A percentile compares a stretch with the other conserved stretches of the same genome.
Conservation (phyloP, 2,329 filamentous ascomycete genomes). For the Talaromyces sp. region DNA sequence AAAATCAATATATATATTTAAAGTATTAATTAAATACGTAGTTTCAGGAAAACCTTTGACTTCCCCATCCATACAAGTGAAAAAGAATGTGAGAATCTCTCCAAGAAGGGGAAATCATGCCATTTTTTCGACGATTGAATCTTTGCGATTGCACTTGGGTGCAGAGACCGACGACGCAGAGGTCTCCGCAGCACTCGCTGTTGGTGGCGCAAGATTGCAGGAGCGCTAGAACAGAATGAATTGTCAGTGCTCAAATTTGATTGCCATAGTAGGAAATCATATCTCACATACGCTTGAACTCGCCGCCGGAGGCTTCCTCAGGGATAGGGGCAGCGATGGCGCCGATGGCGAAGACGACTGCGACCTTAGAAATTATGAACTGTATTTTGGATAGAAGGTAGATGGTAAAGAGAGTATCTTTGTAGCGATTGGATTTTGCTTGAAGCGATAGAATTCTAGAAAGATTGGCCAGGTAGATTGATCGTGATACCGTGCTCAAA, state of each 20-base stretch:
- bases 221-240: background rate
- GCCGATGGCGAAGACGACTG: background rate
- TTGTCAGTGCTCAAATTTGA: background rate
- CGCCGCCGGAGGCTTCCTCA: background rate
- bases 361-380: background rate
- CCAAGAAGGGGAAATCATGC: too few relatives aligned
- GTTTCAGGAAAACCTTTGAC: too few relatives aligned
- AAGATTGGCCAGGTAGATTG: too few relatives aligned
- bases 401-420: background rate
- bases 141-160: background rate
- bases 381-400: background rate
- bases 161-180: constrained; percentile 3
- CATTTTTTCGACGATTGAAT: too few relatives aligned
- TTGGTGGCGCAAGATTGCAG: constrained; percentile 1
- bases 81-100: too few relatives aligned
- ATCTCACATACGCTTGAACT: constrained; percentile 2
- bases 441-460: too few relatives aligned
- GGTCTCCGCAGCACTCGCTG: constrained; percentile 1
- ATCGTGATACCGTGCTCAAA: too few relatives aligned
- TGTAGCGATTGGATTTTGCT: too few relatives aligned
- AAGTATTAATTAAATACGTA: too few relatives aligned
- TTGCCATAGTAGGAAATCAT: too few relatives aligned
- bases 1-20: too few relatives aligned
- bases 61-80: too few relatives aligned
- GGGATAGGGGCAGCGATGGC: background rate